Base-by-base conservation (phyloP, 495 filamentous ascomycete species). In the Talaromyces ruber region DNA sequence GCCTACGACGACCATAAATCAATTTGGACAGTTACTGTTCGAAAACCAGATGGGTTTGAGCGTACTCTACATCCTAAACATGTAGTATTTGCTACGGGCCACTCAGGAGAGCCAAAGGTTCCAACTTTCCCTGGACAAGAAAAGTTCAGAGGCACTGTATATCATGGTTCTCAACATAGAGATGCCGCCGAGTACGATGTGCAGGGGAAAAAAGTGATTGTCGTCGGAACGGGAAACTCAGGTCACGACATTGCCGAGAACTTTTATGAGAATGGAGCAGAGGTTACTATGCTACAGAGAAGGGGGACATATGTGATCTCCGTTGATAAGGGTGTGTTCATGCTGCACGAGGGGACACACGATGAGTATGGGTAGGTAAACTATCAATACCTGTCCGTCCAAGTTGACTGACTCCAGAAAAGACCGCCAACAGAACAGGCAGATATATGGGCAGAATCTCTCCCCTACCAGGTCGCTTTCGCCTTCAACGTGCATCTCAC, bases 211-310 rank as follows among this genome's bases (percentile, higher is more conserved):
- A 88, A 86, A 59, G 91, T 84, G 0, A 72, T 93, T n/a, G 83
- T 96, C 1, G 84, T 96, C 4, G 91, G 91, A 3, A 88, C 85
- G 50, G 89, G 91, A 67, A 94, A 92, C 68, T 91, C 88, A 18
- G 84, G 82, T n/a, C 87, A 93, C 65, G 91, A 94, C 67, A 94
- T 94, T 64, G 86, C 88, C 12, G 88, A 93, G 70, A 87, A 93
- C 67, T 93, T 81, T 67, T 86, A 86, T 69, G 88, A 93, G 62
- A 86, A 89, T 34, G 91, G 91, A 0, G 74, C 75, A 28, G 79
- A 88, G 24, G 88, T 92, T 4, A 93, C 90, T 22, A 84, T 96
- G 72, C 70, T 96, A 5, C 91, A 96, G 74, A 83, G 91, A 14
- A 85, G 85, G 0, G 84, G 84, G 5, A 93, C 91, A 0, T 86